Evolutionary conservation across 805 yeast genomes (phyloP).

Genomic region (Candida succiphila): DNA sequence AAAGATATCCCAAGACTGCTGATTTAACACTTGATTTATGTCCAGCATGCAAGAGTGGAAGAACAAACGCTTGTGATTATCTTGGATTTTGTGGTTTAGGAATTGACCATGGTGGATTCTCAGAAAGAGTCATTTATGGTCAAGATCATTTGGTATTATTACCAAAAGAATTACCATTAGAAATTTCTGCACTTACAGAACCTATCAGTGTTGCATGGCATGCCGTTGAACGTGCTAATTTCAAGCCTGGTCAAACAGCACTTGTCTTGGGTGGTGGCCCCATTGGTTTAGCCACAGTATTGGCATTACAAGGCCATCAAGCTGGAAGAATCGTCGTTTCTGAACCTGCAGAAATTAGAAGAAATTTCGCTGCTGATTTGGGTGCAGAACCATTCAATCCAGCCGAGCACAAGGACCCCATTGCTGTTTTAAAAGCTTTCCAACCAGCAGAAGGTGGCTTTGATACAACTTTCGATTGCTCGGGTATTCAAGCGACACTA

Average conservation of each 20-base stretch:
- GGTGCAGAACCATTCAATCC: constrained; percentile 47
- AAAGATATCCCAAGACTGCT: constrained; percentile 23
- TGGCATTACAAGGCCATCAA: constrained; percentile 40
- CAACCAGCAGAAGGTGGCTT: constrained; percentile 36
- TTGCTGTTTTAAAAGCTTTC: constrained; percentile 25
- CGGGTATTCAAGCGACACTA: constrained; percentile 45
- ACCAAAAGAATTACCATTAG: constrained; percentile 22
- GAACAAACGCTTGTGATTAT: constrained; percentile 34
- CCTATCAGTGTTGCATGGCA: constrained; percentile 56
- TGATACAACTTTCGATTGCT: constrained; percentile 41
- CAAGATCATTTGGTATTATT: constrained; percentile 24
- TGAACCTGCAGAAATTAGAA: constrained; percentile 53
- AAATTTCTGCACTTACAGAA: constrained; percentile 40
- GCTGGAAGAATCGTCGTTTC: constrained; percentile 44
- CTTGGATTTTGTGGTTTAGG: constrained; percentile 40
- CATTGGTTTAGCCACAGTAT: constrained; percentile 48
- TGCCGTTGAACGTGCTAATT: constrained; percentile 38
- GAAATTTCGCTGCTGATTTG: constrained; percentile 43
- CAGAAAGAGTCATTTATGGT: constrained; percentile 29
- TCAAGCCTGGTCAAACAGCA: constrained; percentile 34
- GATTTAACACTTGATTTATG: constrained; percentile 24
- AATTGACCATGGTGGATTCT: constrained; percentile 36
- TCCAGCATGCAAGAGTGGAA: constrained; percentile 32
- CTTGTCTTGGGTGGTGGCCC: constrained; percentile 54
- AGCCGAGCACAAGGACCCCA: constrained; percentile 24